Evolutionary conservation across 495 filamentous ascomycete species (phyloP).

Genomic region (Wilcoxina mikolae): DNA sequence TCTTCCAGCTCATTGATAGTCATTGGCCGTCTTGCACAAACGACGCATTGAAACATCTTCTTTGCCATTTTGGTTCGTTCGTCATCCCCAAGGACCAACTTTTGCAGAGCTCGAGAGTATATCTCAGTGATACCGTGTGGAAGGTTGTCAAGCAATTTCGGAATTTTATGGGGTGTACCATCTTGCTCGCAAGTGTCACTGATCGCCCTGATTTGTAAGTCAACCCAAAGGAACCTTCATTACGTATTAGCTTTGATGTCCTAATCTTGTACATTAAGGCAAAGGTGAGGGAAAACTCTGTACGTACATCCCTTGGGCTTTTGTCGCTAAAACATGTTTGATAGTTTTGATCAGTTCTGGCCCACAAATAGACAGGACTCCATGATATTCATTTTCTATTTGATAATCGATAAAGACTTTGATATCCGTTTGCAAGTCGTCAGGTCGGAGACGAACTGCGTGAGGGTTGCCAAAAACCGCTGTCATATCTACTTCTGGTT

Average conservation of each 20-base stretch:
- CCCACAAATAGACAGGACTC: background rate
- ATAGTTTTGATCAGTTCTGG: background rate
- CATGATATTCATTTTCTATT: background rate
- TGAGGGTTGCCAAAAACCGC: background rate
- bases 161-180: constrained; percentile 9
- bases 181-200: constrained; percentile 21
- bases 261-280: background rate
- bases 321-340: background rate
- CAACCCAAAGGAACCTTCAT: constrained; percentile 33
- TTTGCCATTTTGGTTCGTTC: constrained; percentile 1
- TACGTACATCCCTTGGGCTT: background rate
- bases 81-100: constrained; percentile 4
- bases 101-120: background rate
- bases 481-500: background rate
- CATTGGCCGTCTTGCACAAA: constrained; percentile 7
- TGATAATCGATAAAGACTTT: background rate
- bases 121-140: background rate
- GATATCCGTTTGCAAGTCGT: background rate
- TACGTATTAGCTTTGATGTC: constrained; percentile 2
- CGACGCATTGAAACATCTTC: constrained; percentile 13
- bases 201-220: constrained; percentile 31
- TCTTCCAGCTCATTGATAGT: constrained; percentile 12
- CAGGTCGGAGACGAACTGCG: background rate
- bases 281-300: background rate
- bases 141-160: background rate